Evolutionary conservation across 1,284 basidiomycete species (phyloP).

Genomic region (Ustilago lituana): DNA sequence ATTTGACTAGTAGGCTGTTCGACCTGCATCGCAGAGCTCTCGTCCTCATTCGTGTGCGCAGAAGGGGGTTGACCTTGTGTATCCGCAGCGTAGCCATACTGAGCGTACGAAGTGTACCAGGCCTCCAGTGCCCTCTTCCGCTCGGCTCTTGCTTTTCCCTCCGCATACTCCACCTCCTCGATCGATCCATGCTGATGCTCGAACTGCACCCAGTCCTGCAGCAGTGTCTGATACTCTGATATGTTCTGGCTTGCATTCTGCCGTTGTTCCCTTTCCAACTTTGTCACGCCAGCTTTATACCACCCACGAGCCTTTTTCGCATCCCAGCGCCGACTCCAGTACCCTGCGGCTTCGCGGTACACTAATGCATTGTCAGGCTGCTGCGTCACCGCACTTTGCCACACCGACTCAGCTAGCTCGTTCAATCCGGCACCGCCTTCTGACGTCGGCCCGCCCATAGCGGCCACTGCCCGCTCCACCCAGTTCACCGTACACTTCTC

Average conservation of each 20-base stretch:
- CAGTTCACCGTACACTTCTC: slow-evolving; percentile 54
- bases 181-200: slow-evolving; percentile 83
- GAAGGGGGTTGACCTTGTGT: slow-evolving; percentile 69
- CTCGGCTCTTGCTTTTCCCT: slow-evolving; percentile 58
- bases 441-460: slow-evolving; percentile 36
- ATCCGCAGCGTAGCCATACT: slow-evolving; percentile 71
- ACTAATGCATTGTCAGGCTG: slow-evolving; percentile 49
- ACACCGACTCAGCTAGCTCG: slow-evolving; percentile 56
- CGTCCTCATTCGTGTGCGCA: slow-evolving; percentile 2
- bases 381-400: slow-evolving; percentile 48
- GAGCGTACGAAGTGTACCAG: slow-evolving; percentile 46
- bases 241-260: slow-evolving; percentile 2
- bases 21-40: slow-evolving; percentile 17
- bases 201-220: slow-evolving; percentile 86
- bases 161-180: slow-evolving; percentile 75
- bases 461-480: slow-evolving; percentile 49
- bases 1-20: slow-evolving; percentile 8
- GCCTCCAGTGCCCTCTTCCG: slow-evolving; percentile 72
- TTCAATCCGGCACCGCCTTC: slow-evolving; percentile 49
- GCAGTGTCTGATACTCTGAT: slow-evolving; percentile 73
- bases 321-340: slow-evolving; percentile 49
- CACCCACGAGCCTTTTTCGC: slow-evolving; percentile 49
- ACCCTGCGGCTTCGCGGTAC: slow-evolving; percentile 50
- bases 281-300: slow-evolving; percentile 44
- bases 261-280: slow-evolving; percentile 24